A percentile compares a stretch with the other conserved stretches of the same genome.
Conservation (phyloP, 305 asterid genomes). For the Solanum aculeatissimum region DNA sequence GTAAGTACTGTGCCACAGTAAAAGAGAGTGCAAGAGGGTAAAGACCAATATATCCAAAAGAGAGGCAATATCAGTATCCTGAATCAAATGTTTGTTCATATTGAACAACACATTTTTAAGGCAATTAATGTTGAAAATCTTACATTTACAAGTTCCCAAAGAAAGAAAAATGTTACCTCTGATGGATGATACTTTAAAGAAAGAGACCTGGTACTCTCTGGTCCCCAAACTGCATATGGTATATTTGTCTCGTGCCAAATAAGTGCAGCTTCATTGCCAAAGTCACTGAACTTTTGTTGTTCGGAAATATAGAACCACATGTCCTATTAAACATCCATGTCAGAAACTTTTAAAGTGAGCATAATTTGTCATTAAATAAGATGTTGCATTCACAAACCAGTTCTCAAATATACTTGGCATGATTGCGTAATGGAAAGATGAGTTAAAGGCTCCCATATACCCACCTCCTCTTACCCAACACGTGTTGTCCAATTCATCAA, state of each 20-base stretch:
- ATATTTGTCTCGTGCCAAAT: slow-evolving; percentile 92
- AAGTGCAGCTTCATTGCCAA: slow-evolving; percentile 69
- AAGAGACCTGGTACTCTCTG: slow-evolving; percentile 58
- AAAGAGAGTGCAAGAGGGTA: background rate
- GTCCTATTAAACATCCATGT: slow-evolving; percentile 43
- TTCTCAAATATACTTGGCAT: background rate
- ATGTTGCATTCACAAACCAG: background rate
- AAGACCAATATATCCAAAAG: background rate
- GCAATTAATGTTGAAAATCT: slow-evolving; percentile 1
- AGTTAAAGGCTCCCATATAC: background rate
- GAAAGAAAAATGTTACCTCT: slow-evolving; percentile 37
- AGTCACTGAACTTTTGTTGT: slow-evolving; percentile 60
- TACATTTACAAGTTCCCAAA: background rate
- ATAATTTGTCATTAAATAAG: background rate
- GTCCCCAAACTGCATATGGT: slow-evolving; percentile 93
- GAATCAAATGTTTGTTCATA: background rate
- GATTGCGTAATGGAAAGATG: background rate
- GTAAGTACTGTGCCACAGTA: background rate
- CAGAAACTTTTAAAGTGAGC: background rate
- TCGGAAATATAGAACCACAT: slow-evolving; percentile 91
- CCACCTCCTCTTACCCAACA: background rate
- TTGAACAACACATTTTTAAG: background rate
- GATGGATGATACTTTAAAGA: slow-evolving; percentile 74
- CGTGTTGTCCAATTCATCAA: background rate
- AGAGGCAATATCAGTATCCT: background rate